Evolutionary conservation across 768 basidiomycete genomes (phyloP), one percentile per base, ranked within the genome.

Genomic region (Polyporus arcularius): DNA sequence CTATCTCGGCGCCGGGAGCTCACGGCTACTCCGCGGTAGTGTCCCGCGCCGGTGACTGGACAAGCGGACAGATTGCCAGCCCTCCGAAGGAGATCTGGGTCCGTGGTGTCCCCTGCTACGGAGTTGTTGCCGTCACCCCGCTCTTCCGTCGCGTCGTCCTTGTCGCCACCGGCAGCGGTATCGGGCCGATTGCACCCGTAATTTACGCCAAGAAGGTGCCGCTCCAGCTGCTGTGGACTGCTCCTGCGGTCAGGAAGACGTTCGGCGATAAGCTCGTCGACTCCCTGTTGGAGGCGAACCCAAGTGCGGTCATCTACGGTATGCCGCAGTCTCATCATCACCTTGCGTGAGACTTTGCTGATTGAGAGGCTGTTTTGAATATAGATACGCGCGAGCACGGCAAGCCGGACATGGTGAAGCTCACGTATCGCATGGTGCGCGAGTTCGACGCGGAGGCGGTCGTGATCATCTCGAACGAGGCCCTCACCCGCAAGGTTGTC

Each of bases 261-360:
- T 86, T 85, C 64, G 85, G 85, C 14, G 78, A 85, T 65, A 76
- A 81, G 57, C 73, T 86, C 7, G 83, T 85, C 2, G 82, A 85
- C 65, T 70, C 79, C 11, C 78, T 86, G 51, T 65, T 83, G 31
- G 77, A 74, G 28, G 80, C 80, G 1, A 75, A 76, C 41, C 83
- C 82, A 28, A 77, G 74, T 53, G 83, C 83, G 6, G 79, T 83
- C 12, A 75, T 84, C n/a, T 84, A 84, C 62, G 81, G 82, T 83
- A 58, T 58, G 77, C 26, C 38, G 42, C 31, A 7, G 4, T 42
- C 26, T 9, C 40, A 14, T n/a, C 42, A 18, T 16, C 15, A 15
- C 15, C 42, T 43, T 18, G 42, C 15, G 14, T 16, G 18, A 43
- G 42, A 18, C 42, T 6, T 11, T 6, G 18, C 5, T 15, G 14